A percentile compares a stretch with the other conserved stretches of the same genome.
These are phyloP conservation scores for Vitis rupestris DNA, from an alignment of 164 flowering plant species.

Conservation along the genomic window DNA sequence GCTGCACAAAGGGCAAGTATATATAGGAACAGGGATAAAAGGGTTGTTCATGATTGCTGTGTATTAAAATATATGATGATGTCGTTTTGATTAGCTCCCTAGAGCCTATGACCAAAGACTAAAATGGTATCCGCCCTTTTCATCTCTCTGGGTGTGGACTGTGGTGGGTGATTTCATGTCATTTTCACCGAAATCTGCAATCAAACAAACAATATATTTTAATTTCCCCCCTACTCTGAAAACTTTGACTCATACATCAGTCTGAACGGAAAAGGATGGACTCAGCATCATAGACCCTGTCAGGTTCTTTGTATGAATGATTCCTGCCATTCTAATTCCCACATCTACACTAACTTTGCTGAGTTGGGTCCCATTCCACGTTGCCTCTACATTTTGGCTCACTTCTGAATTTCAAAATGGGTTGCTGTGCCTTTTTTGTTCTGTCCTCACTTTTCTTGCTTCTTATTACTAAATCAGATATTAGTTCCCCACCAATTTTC, in stretches of 20 bases:
- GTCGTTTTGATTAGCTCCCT: conserved; percentile 6
- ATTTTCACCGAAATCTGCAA: conserved; percentile 55
- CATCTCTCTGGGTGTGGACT: conserved; percentile 12
- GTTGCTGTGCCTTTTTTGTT: conserved; percentile 27
- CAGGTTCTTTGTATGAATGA: conserved; percentile 38
- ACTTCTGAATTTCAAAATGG: conserved; percentile 27
- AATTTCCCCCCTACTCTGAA: conserved; percentile 18
- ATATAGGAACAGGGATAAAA: conserved; percentile 16
- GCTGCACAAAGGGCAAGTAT: conserved; percentile 37
- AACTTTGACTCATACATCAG: conserved; percentile 56
- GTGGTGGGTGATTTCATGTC: conserved; percentile 32
- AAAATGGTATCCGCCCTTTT: conserved; percentile 37
- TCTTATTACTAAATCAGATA: background rate
- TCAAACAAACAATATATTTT: conserved; percentile 29
- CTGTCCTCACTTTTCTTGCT: conserved; percentile 5
- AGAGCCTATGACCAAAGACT: conserved; percentile 22
- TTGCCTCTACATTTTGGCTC: conserved; percentile 19
- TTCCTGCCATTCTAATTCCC: conserved; percentile 1
- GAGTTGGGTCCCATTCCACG: conserved; percentile 20
- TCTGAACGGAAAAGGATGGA: conserved; percentile 47
- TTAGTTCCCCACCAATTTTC: background rate
- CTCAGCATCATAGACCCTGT: conserved; percentile 46
- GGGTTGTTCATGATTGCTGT: background rate
- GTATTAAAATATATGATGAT: conserved; percentile 13
- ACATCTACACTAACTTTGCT: background rate